Conservation (phyloP, 2,329 filamentous ascomycete species). For the Fusarium mundagurra region DNA sequence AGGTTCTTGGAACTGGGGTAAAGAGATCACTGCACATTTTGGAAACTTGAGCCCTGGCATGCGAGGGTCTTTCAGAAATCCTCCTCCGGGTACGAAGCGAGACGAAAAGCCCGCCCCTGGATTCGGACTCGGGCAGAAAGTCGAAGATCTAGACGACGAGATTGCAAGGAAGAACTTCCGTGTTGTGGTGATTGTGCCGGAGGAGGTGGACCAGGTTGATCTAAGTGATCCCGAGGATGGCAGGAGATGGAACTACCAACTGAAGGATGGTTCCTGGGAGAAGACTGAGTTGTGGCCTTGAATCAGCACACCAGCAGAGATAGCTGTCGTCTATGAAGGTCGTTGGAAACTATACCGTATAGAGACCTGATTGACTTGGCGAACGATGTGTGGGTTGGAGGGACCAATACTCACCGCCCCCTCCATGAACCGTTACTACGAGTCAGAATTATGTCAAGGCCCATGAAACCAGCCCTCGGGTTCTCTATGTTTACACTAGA, state of each 20-base stretch:
- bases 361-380: neutral
- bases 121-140: conserved; percentile 67
- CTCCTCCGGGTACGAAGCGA: conserved; percentile 73
- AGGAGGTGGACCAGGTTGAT: conserved; percentile 80
- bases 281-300: conserved; percentile 76
- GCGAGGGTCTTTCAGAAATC: conserved; percentile 79
- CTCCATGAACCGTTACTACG: neutral
- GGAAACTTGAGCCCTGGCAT: conserved; percentile 86
- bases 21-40: conserved; percentile 87
- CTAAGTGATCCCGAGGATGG: conserved; percentile 72
- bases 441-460: too few relatives aligned
- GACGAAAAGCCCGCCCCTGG: conserved; percentile 57
- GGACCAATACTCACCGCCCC: neutral
- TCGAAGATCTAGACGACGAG: conserved; percentile 75
- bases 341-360: neutral
- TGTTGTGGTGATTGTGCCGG: conserved; percentile 82
- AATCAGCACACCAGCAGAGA: neutral
- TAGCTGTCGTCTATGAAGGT: neutral
- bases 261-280: conserved; percentile 69
- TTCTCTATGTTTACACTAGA: neutral
- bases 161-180: conserved; percentile 80
- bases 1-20: conserved; percentile 77
- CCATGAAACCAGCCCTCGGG: neutral
- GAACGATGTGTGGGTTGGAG: neutral
- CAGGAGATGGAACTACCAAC: conserved; percentile 74